Evolutionary conservation across 306 rosid genomes (phyloP), one percentile per base, ranked within the genome.

Genomic region (Corylus heterophylla): DNA sequence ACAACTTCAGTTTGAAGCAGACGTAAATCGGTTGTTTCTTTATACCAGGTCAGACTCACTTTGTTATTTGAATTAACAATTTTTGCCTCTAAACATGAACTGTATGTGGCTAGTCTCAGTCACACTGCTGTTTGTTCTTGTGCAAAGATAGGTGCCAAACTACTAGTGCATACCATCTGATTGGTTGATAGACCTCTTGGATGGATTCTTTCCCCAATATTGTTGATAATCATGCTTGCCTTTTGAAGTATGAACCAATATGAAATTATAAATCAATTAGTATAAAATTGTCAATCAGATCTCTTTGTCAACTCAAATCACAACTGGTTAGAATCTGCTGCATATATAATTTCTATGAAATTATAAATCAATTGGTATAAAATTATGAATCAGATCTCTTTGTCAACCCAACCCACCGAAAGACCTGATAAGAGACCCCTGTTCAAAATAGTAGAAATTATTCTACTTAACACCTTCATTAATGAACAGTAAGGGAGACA

Each of bases 1-100:
- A 82, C 89, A 85, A 55, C 74, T 89, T 56, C 97, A 93, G 80
- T 88, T 88, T 76, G 91, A 95, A 83, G 92, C 93, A 51, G 98
- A 95, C 88, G 82, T 93, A 71, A 91, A 91, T 71, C 94, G 97
- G 31, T 79, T 95, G 77, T 93, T 92, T 88, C 93, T 95, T 59
- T 95, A 75, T 86, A 86, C 95, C 61, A 87, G 98, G 98, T 92
- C 67, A 39, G 77, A 76, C 16, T 14, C 80, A 29, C 71, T 80
- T 12, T 71, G 61, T 76, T 56, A 25, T 75, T 51, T 35, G 12
- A 12, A 11, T 74, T 78, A 61, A 49, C 25, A 35, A 54, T 22
- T 74, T 52, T 66, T n/a, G 20, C 25, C 22, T 58, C 1, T 70
- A 48, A 44, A 39, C 62, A 67, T 18, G 66, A 45, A 58, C 59